phyloP scores from a whole-genome alignment of 352 stramenopile species.

The Thraustotheca clavata region DNA sequence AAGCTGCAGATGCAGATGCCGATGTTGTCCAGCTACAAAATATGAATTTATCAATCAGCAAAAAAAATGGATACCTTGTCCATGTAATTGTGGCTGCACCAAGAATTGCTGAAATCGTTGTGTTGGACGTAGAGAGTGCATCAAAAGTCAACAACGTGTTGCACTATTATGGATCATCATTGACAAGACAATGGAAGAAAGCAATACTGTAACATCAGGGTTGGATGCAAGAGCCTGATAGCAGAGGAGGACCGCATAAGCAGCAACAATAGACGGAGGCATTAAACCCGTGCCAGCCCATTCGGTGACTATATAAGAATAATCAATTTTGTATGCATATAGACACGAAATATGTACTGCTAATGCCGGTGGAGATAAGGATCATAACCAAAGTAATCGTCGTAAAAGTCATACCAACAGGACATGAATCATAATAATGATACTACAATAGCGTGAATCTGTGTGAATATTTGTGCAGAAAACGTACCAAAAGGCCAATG shows the following conservation, averaged over 20 bases:
- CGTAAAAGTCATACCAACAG: conserved; percentile 53
- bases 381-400: conserved; percentile 41
- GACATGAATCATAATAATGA: conserved; percentile 33
- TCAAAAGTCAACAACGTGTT: conserved; percentile 10
- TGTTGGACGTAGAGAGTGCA: conserved; percentile 26
- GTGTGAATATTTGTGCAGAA: not conserved
- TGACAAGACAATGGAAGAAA: not conserved
- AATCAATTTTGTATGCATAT: not conserved
- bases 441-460: not conserved
- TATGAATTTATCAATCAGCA: not conserved
- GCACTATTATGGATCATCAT: conserved; percentile 27
- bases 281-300: conserved; percentile 58
- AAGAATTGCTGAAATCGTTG: conserved; percentile 33
- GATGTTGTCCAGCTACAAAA: conserved; percentile 17
- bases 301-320: conserved; percentile 30
- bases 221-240: conserved; percentile 65
- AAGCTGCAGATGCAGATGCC: not conserved
- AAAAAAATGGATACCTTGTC: conserved; percentile 32
- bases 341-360: conserved; percentile 27
- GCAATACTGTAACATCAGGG: conserved; percentile 31
- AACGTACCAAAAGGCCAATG: conserved; percentile 34
- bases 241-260: conserved; percentile 60
- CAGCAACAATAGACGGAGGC: conserved; percentile 39
- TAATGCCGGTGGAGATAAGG: conserved; percentile 40
- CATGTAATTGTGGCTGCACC: conserved; percentile 49